Conservation (phyloP, 371 early-diverging fungal species). For the Mucor circinelloides region DNA sequence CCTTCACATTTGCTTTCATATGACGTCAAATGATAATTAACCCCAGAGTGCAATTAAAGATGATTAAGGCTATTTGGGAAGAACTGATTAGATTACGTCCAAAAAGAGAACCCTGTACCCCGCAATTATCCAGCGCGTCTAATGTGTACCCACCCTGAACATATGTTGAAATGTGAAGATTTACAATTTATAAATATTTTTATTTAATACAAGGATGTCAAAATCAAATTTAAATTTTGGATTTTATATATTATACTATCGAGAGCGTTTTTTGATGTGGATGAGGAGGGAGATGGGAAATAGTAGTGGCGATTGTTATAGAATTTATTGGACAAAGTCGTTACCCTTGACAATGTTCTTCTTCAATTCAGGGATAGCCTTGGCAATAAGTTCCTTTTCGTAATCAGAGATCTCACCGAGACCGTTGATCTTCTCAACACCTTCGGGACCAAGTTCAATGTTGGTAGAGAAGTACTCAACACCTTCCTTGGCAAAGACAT, state of each 20-base stretch:
- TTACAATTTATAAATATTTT: background rate
- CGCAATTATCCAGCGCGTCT: background rate
- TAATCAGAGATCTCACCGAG: conserved; percentile 84
- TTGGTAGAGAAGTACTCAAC: conserved; percentile 96
- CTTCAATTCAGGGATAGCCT: conserved; percentile 92
- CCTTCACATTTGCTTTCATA: background rate
- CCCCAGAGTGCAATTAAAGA: conserved; percentile 1
- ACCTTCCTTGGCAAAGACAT: conserved; percentile 64
- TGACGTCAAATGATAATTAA: background rate
- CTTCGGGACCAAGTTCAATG: conserved; percentile 93
- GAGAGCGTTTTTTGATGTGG: background rate
- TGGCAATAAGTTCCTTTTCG: conserved; percentile 89
- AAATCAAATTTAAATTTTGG: background rate
- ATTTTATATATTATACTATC: background rate
- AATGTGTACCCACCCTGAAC: background rate
- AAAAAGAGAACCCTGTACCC: background rate
- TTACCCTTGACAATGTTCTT: conserved; percentile 90
- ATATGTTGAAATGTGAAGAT: background rate
- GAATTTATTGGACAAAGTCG: conserved; percentile 60
- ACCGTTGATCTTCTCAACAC: conserved; percentile 91
- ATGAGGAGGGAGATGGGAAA: background rate
- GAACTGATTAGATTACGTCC: background rate
- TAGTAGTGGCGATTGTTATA: too few relatives aligned
- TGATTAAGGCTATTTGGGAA: background rate
- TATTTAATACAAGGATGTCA: conserved; percentile 4